Conservation (phyloP, 805 yeast species). For the Huiozyma sinensis region DNA sequence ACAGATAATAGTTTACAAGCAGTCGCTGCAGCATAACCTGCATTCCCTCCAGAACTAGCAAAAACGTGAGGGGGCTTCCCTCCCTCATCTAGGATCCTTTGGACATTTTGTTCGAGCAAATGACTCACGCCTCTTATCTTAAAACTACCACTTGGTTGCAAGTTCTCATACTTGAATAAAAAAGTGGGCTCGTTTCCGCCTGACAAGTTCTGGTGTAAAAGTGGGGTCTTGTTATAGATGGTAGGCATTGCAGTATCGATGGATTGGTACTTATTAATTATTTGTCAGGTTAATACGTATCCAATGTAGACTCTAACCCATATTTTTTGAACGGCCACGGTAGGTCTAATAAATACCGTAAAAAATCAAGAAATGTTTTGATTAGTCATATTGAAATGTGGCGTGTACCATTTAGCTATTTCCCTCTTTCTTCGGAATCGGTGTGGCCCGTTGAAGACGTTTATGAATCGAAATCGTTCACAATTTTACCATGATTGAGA, state of each 20-base stretch:
- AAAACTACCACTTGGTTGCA: conserved; percentile 47
- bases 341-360: too few relatives aligned
- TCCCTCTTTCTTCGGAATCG: too few relatives aligned
- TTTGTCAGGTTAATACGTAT: too few relatives aligned
- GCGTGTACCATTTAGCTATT: too few relatives aligned
- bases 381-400: too few relatives aligned
- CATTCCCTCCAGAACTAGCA: conserved; percentile 46
- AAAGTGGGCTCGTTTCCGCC: conserved; percentile 18
- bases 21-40: conserved; percentile 38
- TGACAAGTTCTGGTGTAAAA: conserved; percentile 5
- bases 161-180: conserved; percentile 36
- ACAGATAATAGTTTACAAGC: conserved; percentile 26
- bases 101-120: conserved; percentile 28
- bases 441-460: too few relatives aligned
- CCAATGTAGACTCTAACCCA: too few relatives aligned
- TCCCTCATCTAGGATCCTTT: conserved; percentile 15
- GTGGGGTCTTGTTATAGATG: conserved; percentile 8
- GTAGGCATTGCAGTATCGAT: neutral
- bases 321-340: too few relatives aligned
- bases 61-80: conserved; percentile 30
- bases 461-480: too few relatives aligned
- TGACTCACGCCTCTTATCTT: conserved; percentile 44
- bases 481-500: too few relatives aligned
- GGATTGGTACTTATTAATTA: too few relatives aligned
- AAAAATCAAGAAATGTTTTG: too few relatives aligned